These are phyloP conservation scores for Plantago major DNA, from an alignment of 257 asterid genomes.

Conservation along the genomic window DNA sequence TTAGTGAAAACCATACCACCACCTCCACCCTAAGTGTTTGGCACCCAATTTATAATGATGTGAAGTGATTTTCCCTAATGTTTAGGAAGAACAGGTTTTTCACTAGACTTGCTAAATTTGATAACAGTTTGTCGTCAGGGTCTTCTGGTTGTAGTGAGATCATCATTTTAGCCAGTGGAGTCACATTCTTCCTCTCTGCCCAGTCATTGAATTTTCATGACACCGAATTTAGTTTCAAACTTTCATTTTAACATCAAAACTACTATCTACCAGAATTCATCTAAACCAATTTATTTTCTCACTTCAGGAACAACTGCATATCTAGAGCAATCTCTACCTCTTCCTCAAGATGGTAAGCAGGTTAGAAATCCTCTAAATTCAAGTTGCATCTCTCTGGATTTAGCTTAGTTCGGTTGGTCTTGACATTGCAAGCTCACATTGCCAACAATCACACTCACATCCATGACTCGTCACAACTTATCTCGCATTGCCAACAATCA, in stretches of 20 bases:
- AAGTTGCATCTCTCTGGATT: background rate
- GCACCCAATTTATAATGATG: too few relatives aligned
- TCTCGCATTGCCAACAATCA: background rate
- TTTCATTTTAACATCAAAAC: slow-evolving; percentile 1
- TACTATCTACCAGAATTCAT: slow-evolving; percentile 17
- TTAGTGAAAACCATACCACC: too few relatives aligned
- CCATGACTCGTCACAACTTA: background rate
- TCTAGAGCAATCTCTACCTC: slow-evolving; percentile 80
- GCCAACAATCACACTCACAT: background rate
- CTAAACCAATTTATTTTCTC: slow-evolving; percentile 15
- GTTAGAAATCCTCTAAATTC: slow-evolving; percentile 38
- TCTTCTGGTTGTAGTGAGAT: too few relatives aligned
- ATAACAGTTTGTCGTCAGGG: too few relatives aligned
- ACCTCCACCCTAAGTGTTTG: too few relatives aligned
- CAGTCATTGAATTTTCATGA: background rate
- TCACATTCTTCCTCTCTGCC: too few relatives aligned
- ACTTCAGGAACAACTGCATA: slow-evolving; percentile 79
- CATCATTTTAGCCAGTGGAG: too few relatives aligned
- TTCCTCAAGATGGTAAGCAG: slow-evolving; percentile 93
- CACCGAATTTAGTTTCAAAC: background rate
- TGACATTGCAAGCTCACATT: background rate
- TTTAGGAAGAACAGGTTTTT: too few relatives aligned
- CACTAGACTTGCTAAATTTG: too few relatives aligned
- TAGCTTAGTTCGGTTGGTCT: background rate
- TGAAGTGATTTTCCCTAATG: too few relatives aligned